phyloP scores from a whole-genome alignment of 73 alveolate species.

The Tetrahymena thermophila region DNA sequence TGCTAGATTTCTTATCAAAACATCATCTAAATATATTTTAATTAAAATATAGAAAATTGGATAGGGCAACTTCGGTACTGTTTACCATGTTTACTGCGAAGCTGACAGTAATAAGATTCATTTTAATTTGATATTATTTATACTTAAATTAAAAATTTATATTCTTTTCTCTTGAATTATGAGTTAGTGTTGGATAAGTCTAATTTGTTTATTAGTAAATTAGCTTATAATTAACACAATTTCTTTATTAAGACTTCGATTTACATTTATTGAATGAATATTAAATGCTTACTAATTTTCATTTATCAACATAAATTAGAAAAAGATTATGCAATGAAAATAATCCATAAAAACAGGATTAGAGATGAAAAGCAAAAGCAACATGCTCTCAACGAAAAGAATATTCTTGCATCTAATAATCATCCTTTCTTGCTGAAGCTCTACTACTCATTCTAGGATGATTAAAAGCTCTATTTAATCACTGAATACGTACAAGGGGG shows the following conservation, averaged over 20 bases:
- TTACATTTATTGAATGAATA: not conserved
- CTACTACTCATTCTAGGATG: not conserved
- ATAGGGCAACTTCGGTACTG: not conserved
- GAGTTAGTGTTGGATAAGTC: no score
- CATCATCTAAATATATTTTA: not conserved
- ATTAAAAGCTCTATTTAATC: conserved; percentile 7
- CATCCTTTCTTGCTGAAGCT: conserved; percentile 28
- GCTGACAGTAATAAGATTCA: not conserved
- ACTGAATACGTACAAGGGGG: not conserved
- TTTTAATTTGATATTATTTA: not conserved
- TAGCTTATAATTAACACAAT: not conserved
- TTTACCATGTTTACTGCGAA: not conserved
- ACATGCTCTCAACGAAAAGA: not conserved
- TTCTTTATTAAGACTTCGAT: no score
- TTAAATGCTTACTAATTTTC: not conserved
- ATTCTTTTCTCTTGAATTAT: not conserved
- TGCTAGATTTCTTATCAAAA: not conserved
- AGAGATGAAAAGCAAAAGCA: not conserved
- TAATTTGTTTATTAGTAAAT: no score
- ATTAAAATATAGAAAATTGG: not conserved
- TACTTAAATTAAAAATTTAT: not conserved
- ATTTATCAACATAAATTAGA: conserved; percentile 1
- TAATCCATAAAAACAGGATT: conserved; percentile 48
- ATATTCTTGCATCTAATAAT: not conserved
- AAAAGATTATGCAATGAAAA: conserved; percentile 76